These are phyloP conservation scores for Trematosphaeria pertusa DNA, from an alignment of 2,329 filamentous ascomycete species.

Conservation along the genomic window DNA sequence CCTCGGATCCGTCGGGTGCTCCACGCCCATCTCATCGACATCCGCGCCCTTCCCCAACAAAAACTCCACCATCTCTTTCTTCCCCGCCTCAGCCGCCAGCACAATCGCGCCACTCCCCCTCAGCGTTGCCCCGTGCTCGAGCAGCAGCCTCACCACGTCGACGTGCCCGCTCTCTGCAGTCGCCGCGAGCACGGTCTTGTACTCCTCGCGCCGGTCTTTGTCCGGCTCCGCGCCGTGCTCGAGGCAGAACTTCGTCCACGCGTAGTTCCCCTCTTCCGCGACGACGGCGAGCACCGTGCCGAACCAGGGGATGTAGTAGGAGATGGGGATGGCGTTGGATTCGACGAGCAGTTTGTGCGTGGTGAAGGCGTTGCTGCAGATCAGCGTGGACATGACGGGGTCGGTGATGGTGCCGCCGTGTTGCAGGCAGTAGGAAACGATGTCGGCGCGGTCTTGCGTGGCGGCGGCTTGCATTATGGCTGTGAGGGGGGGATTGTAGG, in stretches of 20 bases:
- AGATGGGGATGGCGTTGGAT: background rate
- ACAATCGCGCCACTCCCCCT: constrained; percentile 3
- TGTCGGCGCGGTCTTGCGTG: background rate
- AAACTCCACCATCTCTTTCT: constrained; percentile 1
- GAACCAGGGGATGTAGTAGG: constrained; percentile 5
- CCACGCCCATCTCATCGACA: constrained; percentile 2
- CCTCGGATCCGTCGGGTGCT: background rate
- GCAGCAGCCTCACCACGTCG: background rate
- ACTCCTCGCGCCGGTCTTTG: background rate
- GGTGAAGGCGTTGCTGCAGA: background rate
- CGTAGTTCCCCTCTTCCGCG: background rate
- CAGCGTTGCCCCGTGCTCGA: constrained; percentile 1
- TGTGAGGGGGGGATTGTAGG: background rate
- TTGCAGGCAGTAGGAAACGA: constrained; percentile 3
- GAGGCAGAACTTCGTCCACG: constrained; percentile 1
- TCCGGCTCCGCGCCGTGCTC: constrained; percentile 1
- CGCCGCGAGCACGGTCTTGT: background rate
- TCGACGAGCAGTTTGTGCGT: constrained; percentile 3
- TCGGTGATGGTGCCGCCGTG: background rate
- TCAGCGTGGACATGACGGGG: background rate
- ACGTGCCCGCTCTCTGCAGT: background rate
- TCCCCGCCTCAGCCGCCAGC: background rate
- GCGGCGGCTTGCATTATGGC: background rate
- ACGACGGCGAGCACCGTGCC: constrained; percentile 2
- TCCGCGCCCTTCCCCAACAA: constrained; percentile 1